Base-by-base conservation (phyloP, 75 land plant species). In the Picea glauca region DNA sequence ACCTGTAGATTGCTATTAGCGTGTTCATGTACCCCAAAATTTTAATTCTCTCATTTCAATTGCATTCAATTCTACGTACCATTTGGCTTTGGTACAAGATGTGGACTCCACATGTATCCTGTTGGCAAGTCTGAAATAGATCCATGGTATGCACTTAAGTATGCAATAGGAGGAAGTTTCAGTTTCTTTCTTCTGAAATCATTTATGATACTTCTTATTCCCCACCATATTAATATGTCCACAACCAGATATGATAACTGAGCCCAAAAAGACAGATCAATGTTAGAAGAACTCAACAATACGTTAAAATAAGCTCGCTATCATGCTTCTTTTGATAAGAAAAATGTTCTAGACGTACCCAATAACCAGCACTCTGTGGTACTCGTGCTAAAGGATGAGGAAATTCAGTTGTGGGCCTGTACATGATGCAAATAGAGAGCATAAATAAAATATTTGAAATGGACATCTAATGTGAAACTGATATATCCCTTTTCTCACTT, bases 41-140 rank as follows among this genome's bases (percentile, higher is more conserved):
- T 46, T 11, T 20, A 70, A n/a, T 21, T 20, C 43, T 70, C 74
- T 43, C 50, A 70, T 40, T 70, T 70, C n/a, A 70, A 38, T 38
- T 12, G 54, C 46, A 40, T 38, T 70, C 23, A 40, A 75, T 26
- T 20, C 8, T 64, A 1, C 78, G 65, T 74, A 97, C 99, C 99
- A 76, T 75, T 87, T 66, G 99, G 99, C 78, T 93, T 98, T 35
- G 99, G 94, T 63, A 98, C 98, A 81, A 98, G 83, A 82, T 90
- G 90, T 32, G 99, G 91, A 84, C 99, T 98, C 99, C 99, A 98
- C 87, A 98, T 90, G 60, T 98, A 98, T 58, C 93, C 98, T 26
- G 94, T 98, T 82, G 99, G 99, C 67, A 98, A 76, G 78, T 98
- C 93, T 79, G 91, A 77, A 74, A 98, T 93, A 18, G 99, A 95